phyloP scores from a whole-genome alignment of 1,284 basidiomycete genomes.

The Cryptococcus jaspeensis region DNA sequence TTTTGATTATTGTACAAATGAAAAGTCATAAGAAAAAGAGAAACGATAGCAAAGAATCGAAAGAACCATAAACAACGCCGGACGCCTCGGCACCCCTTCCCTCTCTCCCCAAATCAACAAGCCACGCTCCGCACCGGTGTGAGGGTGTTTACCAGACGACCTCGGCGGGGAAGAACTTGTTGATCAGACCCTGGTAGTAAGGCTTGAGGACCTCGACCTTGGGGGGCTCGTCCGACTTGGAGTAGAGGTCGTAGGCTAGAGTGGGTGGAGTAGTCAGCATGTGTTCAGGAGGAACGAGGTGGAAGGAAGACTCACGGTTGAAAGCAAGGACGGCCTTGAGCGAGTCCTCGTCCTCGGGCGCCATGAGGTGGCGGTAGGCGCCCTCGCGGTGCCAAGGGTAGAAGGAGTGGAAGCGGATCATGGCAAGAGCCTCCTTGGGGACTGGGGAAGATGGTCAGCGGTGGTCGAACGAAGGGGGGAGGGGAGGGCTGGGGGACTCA shows the following conservation, averaged over 20 bases:
- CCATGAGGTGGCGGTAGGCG: constrained; percentile 75
- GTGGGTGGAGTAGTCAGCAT: not conserved
- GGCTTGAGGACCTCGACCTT: constrained; percentile 65
- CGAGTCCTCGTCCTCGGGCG: constrained; percentile 56
- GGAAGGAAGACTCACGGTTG: constrained; percentile 32
- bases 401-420: constrained; percentile 93
- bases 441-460: constrained; percentile 51
- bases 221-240: constrained; percentile 74
- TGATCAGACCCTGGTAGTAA: constrained; percentile 78
- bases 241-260: constrained; percentile 80
- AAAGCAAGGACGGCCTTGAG: constrained; percentile 45
- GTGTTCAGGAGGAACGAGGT: not conserved
- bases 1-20: too few relatives aligned
- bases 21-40: too few relatives aligned
- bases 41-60: too few relatives aligned
- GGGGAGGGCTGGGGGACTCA: too few relatives aligned
- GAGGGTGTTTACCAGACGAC: constrained; percentile 64
- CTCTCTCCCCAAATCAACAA: too few relatives aligned
- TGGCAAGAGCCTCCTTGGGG: constrained; percentile 76
- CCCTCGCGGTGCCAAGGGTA: constrained; percentile 91
- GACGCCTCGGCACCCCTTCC: too few relatives aligned
- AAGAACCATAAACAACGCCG: too few relatives aligned
- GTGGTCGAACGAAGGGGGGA: constrained; percentile 48
- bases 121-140: too few relatives aligned
- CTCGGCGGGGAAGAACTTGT: constrained; percentile 76